Base-by-base conservation (phyloP, 1,284 basidiomycete genomes). In the Heterobasidion irregulare region DNA sequence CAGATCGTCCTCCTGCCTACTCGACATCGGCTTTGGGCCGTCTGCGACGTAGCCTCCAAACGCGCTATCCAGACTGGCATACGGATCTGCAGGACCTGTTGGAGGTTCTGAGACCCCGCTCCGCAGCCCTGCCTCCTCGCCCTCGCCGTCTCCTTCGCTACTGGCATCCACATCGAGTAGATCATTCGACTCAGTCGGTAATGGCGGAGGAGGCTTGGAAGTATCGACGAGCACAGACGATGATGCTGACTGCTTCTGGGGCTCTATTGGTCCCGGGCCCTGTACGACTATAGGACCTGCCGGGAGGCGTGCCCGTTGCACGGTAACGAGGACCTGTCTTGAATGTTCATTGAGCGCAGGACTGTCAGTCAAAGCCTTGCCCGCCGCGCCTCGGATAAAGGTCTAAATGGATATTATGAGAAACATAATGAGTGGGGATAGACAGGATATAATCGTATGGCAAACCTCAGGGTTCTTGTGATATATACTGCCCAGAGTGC, bases 391-490 rank as follows among this genome's bases (percentile, higher is more conserved):
- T 18, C 90, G 83, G 63, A 92, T 92, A 70, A 92, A 92, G 4
- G 89, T 92, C 89, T 92, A 58, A 4, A 38, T 16, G 19, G 10
- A 8, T 47, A 44, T 47, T 47, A 44, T 47, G 19, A 53, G 55
- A 19, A 16, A 50, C n/a, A n/a, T 26, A 50, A 53, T 19, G 51
- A 49, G 49, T 36, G 26, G 50, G 47, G 13, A 54, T 50, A 41
- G 50, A 43, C 56, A 38, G 55, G 33, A n/a, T 35, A 45, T 36
- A 50, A 33, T 15, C 41, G 10, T 50, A 45, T n/a, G 13, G 64
- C 76, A 61, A 47, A 88, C 89, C 77, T 92, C 90, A 9, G 89
- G 89, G 62, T 92, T 92, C 72, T 92, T 92, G 73, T 92, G 89
- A 65, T 92, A 92, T 59, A 92, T 91, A 55, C 89, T 91, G 32